phyloP scores from a whole-genome alignment of 176 grass and related monocot genomes.

The Oryza glumipatula region DNA sequence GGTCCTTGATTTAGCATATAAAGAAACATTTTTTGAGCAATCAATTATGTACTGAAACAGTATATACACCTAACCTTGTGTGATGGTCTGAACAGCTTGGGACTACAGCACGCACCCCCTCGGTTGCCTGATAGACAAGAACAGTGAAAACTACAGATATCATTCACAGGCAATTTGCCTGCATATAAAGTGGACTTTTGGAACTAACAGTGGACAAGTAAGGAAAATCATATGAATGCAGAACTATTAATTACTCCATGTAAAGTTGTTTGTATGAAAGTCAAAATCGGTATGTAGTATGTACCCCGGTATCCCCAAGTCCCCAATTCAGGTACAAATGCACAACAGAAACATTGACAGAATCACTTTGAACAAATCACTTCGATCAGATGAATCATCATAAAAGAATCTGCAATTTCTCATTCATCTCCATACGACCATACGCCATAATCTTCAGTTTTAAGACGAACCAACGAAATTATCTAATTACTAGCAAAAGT shows the following conservation, averaged over 20 bases:
- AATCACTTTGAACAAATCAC: neutral
- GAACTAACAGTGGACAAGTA: neutral
- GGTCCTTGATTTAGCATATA: neutral
- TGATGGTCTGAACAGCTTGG: constrained; percentile 9
- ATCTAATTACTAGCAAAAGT: neutral
- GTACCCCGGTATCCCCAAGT: too few species aligned
- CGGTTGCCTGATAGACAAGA: neutral
- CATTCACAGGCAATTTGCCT: neutral
- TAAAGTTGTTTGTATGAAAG: neutral
- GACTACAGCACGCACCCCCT: neutral
- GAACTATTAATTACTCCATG: neutral
- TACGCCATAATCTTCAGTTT: neutral
- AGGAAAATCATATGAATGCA: neutral
- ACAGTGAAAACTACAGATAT: neutral
- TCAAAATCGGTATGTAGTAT: neutral
- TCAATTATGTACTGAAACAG: neutral
- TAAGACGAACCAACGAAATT: neutral
- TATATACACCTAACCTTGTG: constrained; percentile 5
- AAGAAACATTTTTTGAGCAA: neutral
- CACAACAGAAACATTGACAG: neutral
- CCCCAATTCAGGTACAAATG: neutral
- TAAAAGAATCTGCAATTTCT: neutral
- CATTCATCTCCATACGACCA: neutral
- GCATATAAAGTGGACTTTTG: neutral
- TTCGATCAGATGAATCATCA: neutral